Conservation (phyloP, 2,329 filamentous ascomycete species). For the Penicillium sp. region DNA sequence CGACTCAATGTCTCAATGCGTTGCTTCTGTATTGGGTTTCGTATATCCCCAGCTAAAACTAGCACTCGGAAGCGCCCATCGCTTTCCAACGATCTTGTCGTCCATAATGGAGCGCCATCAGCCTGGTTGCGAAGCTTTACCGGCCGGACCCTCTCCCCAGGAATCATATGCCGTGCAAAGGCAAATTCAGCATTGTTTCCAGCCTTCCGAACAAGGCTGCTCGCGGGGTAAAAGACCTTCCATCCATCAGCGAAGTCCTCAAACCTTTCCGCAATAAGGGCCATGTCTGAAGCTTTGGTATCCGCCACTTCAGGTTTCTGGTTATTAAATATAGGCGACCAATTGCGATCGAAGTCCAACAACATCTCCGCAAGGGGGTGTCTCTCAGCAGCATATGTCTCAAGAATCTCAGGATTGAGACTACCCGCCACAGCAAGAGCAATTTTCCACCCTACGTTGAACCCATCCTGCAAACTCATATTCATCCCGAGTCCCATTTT, state of each 20-base stretch:
- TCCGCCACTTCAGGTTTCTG: not conserved
- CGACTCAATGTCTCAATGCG: constrained; percentile 50
- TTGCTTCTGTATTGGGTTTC: constrained; percentile 42
- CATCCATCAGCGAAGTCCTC: constrained; percentile 18
- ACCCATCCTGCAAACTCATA: constrained; percentile 51
- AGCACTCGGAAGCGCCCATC: constrained; percentile 38
- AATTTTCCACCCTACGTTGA: constrained; percentile 59
- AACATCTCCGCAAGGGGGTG: constrained; percentile 63
- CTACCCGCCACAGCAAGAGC: constrained; percentile 47
- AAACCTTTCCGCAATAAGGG: constrained; percentile 14
- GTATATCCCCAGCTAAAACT: constrained; percentile 62
- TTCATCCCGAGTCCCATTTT: constrained; percentile 27
- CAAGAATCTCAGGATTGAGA: constrained; percentile 42
- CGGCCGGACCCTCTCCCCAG: constrained; percentile 23
- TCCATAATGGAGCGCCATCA: constrained; percentile 14
- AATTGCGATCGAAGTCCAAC: constrained; percentile 60
- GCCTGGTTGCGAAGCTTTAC: constrained; percentile 20
- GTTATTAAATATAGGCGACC: constrained; percentile 20
- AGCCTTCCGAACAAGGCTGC: constrained; percentile 6
- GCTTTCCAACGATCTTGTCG: constrained; percentile 27
- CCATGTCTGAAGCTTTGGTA: constrained; percentile 17
- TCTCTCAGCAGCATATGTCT: constrained; percentile 55
- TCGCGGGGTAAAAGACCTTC: constrained; percentile 11
- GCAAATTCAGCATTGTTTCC: not conserved
- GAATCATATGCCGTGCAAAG: not conserved